phyloP scores from a whole-genome alignment of 2,329 filamentous ascomycete species.

The Hypoxylon sp. region DNA sequence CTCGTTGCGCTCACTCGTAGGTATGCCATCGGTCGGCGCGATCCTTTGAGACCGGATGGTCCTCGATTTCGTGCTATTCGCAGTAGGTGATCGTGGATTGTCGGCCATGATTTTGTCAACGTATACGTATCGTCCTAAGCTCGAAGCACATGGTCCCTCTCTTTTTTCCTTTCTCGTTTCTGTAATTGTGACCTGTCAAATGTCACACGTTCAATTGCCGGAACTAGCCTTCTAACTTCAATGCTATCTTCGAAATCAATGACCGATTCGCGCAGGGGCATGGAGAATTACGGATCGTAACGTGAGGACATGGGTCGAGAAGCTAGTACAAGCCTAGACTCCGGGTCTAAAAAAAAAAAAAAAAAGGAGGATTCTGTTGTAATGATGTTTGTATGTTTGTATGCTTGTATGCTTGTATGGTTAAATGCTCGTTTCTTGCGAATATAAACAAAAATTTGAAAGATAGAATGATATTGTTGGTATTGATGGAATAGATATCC shows the following conservation, averaged over 20 bases:
- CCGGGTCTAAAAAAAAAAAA: not conserved
- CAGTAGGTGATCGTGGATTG: constrained; percentile 44
- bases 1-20: constrained; percentile 47
- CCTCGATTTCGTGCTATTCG: constrained; percentile 52
- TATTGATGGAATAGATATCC: too few relatives aligned
- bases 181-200: constrained; percentile 8
- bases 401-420: too few relatives aligned
- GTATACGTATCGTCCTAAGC: constrained; percentile 13
- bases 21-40: constrained; percentile 47
- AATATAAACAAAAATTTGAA: constrained; percentile 6
- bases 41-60: constrained; percentile 65
- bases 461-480: not conserved
- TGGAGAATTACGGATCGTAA: constrained; percentile 5
- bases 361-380: not conserved
- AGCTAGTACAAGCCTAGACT: constrained; percentile 1
- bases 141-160: constrained; percentile 37
- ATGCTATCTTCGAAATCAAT: constrained; percentile 28
- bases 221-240: constrained; percentile 27
- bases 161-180: too few relatives aligned
- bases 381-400: constrained; percentile 3
- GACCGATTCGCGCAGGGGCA: constrained; percentile 22
- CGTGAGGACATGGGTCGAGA: constrained; percentile 11
- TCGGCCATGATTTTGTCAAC: constrained; percentile 44
- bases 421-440: too few relatives aligned
- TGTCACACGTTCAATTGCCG: constrained; percentile 24